Evolutionary conservation across 2,329 filamentous ascomycete species (phyloP), one percentile per base, ranked within the genome.

Genomic region (Epichloe uncinata): DNA sequence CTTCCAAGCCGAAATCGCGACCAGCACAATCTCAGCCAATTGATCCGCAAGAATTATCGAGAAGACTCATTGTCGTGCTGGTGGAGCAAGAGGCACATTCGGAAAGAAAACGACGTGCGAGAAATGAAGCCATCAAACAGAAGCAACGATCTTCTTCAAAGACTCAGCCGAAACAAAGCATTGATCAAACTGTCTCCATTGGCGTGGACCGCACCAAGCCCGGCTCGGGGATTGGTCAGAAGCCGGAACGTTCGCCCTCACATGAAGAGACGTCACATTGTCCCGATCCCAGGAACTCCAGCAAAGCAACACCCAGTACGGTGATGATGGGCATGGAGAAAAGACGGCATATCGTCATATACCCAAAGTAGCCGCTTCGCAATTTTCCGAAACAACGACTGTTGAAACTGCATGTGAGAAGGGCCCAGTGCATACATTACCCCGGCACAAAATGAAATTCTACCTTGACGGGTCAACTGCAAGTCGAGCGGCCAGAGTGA

Each of bases 341-440:
- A 47, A 45, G 16, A 22, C 46, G 13, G 43, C 36, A 16, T 73
- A 78, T 54, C 73, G 66, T 36, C 73, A 81, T 55, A 62, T 79
- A 2, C 78, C 78, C 13, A 67, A 69, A 48, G 69, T 74, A 36
- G 78, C 78, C 0, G 77, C 77, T 1, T 59, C 69, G 12, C 75
- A 79, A 51, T 81, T 81, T 57, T 64, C 71, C 9, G 64, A 69
- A 42, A 81, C 78, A 0, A 72, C 77, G 0, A 77, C 74, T 1
- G 65, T 69, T 15, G 69, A 70, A 18, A 57, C 59, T 40, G 63
- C 66, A 58, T 62, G 63, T 26, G 61, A 70, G 33, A 66, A 60
- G 45, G 58, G 59, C 5, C 59, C 65, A 9, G 60, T 67, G 12
- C 72, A 74, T 55, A 71, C 66, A 48, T 58, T 76, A 12, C 72